Conservation (phyloP, 306 rosid genomes). For the Vigna reflexopilosa region DNA sequence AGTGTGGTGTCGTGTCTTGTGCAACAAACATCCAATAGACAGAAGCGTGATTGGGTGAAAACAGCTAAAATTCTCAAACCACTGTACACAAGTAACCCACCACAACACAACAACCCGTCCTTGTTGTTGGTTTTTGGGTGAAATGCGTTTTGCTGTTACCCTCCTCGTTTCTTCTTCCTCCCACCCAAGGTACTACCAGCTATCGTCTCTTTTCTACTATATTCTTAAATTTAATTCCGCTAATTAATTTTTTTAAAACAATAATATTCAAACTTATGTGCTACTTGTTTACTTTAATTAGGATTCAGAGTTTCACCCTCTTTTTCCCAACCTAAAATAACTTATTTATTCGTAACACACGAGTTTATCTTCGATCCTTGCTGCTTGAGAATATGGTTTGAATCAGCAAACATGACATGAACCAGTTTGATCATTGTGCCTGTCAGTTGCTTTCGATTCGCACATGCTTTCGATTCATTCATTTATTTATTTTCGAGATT, state of each 20-base stretch:
- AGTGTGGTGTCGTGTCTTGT: neutral
- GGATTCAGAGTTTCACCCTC: neutral
- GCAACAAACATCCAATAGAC: neutral
- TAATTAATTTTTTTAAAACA: neutral
- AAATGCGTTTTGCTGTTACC: neutral
- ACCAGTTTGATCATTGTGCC: constrained; percentile 19
- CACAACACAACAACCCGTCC: neutral
- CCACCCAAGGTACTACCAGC: neutral
- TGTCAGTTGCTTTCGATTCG: neutral
- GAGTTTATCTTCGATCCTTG: constrained; percentile 7
- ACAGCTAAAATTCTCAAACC: neutral
- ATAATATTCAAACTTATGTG: neutral
- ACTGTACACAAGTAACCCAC: neutral
- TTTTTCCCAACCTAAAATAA: neutral
- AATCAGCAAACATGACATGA: neutral
- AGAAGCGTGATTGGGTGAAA: neutral
- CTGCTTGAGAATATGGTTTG: neutral
- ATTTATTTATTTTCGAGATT: neutral
- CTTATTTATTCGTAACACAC: neutral
- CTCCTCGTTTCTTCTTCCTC: neutral
- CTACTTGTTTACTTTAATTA: neutral
- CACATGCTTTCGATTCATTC: neutral
- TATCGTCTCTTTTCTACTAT: constrained; percentile 3
- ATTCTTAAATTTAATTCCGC: neutral
- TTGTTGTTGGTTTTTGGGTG: neutral